Conservation (phyloP, 306 rosid species). For the Castanea mollissima region DNA sequence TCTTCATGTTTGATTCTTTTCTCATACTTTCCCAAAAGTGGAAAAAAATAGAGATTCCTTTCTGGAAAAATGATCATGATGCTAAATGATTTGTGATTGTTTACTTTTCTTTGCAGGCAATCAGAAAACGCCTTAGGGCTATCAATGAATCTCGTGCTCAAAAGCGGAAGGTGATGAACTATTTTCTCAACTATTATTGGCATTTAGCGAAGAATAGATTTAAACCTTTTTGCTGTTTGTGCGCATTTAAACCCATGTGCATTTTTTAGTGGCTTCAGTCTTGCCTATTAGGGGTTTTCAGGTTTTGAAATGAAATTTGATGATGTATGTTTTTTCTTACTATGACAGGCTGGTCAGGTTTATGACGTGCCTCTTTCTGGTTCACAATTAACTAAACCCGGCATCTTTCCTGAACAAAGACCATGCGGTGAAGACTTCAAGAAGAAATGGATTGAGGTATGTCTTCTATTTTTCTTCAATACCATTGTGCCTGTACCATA, state of each 20-base stretch:
- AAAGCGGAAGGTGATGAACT: conserved; percentile 79
- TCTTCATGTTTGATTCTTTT: background rate
- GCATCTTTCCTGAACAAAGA: conserved; percentile 77
- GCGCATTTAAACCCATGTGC: conserved; percentile 2
- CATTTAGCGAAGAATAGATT: conserved; percentile 1
- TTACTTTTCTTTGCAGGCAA: conserved; percentile 57
- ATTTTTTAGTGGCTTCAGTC: background rate
- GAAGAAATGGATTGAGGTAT: conserved; percentile 96
- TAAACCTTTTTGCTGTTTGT: background rate
- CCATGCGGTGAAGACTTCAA: conserved; percentile 71
- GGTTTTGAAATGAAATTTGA: conserved; percentile 20
- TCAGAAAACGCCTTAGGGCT: conserved; percentile 81
- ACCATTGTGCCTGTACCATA: background rate
- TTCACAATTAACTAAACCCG: conserved; percentile 70
- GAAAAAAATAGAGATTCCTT: too few species aligned
- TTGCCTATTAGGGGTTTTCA: conserved; percentile 1
- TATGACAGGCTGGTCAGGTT: conserved; percentile 92
- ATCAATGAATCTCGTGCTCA: conserved; percentile 95
- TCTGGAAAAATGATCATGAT: background rate
- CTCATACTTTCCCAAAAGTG: background rate
- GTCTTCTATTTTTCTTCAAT: background rate
- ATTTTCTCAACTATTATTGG: conserved; percentile 11
- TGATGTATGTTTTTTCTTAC: conserved; percentile 24
- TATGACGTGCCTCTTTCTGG: conserved; percentile 91
- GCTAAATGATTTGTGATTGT: conserved; percentile 12